Evolutionary conservation across 805 yeast genomes (phyloP).

Genomic region (Wickerhamomyces bovis): DNA sequence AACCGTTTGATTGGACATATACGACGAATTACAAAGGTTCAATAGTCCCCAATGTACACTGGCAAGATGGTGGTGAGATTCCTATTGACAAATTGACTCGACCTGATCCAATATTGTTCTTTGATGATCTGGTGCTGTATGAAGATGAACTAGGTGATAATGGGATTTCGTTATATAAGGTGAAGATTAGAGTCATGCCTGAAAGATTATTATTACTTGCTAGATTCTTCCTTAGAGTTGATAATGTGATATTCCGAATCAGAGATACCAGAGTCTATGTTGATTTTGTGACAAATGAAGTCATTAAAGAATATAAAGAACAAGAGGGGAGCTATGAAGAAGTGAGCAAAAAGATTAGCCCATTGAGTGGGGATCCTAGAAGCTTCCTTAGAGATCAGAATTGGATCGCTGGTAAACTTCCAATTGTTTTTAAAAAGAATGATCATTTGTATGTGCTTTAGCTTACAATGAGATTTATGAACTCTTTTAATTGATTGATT

Average conservation of each 20-base stretch:
- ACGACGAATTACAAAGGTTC: slow-evolving; percentile 75
- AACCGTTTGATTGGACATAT: slow-evolving; percentile 97
- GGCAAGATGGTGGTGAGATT: slow-evolving; percentile 31
- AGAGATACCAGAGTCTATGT: slow-evolving; percentile 81
- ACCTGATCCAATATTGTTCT: slow-evolving; percentile 84
- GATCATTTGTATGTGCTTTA: slow-evolving; percentile 8
- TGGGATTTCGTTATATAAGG: slow-evolving; percentile 74
- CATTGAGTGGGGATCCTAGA: slow-evolving; percentile 59
- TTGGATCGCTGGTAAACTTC: slow-evolving; percentile 72
- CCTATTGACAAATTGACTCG: slow-evolving; percentile 66
- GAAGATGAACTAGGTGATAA: slow-evolving; percentile 97
- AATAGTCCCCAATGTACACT: slow-evolving; percentile 6
- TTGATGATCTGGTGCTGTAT: slow-evolving; percentile 79
- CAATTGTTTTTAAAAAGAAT: slow-evolving; percentile 29
- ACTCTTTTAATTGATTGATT: neutral
- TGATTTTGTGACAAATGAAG: slow-evolving; percentile 58
- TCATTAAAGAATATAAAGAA: slow-evolving; percentile 73
- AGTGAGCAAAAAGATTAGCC: slow-evolving; percentile 36
- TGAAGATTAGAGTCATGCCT: slow-evolving; percentile 86
- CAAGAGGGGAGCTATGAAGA: slow-evolving; percentile 52
- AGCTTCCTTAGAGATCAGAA: slow-evolving; percentile 70
- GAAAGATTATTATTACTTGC: slow-evolving; percentile 66
- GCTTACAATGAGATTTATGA: neutral
- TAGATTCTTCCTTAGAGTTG: slow-evolving; percentile 82
- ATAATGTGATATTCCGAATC: slow-evolving; percentile 78